Conservation (phyloP, 257 asterid genomes). For the Paulownia fortunei region DNA sequence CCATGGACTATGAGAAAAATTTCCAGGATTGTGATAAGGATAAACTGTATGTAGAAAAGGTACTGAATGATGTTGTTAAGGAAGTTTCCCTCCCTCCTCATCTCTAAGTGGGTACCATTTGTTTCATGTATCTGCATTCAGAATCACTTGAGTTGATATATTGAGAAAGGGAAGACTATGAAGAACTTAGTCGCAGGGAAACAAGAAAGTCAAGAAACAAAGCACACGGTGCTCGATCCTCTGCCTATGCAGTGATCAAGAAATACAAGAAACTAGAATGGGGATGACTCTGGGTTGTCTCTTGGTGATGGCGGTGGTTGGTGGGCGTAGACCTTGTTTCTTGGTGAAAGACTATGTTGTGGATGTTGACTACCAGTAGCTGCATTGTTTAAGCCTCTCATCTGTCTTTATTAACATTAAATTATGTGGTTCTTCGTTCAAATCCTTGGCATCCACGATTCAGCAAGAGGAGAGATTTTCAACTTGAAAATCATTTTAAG, state of each 20-base stretch:
- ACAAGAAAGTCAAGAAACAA: background rate
- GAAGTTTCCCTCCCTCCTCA: conserved; percentile 32
- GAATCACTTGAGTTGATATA: background rate
- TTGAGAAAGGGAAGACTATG: background rate
- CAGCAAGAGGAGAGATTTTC: conserved; percentile 20
- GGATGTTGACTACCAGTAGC: conserved; percentile 11
- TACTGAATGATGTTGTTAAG: conserved; percentile 35
- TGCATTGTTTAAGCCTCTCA: background rate
- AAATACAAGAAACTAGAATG: background rate
- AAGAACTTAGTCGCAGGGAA: background rate
- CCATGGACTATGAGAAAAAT: conserved; percentile 45
- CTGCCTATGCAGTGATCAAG: background rate
- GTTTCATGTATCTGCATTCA: conserved; percentile 36
- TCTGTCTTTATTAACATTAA: conserved; percentile 2
- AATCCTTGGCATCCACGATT: conserved; percentile 34
- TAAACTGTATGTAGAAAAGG: conserved; percentile 46
- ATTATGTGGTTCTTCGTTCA: conserved; percentile 27
- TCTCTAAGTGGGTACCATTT: conserved; percentile 24
- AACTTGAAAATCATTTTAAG: conserved; percentile 3
- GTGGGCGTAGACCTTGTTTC: conserved; percentile 21
- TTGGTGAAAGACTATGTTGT: conserved; percentile 18
- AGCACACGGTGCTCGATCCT: background rate
- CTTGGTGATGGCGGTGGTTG: background rate
- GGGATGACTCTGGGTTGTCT: too few species aligned
- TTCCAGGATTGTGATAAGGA: conserved; percentile 38